Evolutionary conservation across 352 stramenopile genomes (phyloP).

Genomic region (Phytophthora constricta): DNA sequence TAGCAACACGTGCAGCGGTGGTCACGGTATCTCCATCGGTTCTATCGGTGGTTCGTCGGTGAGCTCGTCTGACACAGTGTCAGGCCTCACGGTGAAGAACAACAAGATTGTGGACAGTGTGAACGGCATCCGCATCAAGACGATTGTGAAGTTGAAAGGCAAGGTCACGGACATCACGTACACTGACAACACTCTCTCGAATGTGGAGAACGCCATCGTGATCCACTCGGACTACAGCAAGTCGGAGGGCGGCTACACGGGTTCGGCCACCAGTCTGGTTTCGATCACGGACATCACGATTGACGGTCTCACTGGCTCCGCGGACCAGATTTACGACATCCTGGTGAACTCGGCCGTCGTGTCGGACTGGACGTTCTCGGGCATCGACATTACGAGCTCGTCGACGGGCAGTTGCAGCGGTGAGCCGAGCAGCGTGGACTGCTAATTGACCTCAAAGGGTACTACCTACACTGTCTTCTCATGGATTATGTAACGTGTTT

Average conservation of each 20-base stretch:
- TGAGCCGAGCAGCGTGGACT: slow-evolving; percentile 16
- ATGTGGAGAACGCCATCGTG: neutral
- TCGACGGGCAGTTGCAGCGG: slow-evolving; percentile 25
- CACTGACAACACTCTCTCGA: slow-evolving; percentile 11
- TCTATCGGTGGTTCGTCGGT: slow-evolving; percentile 13
- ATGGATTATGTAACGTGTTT: too few species aligned
- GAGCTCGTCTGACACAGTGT: slow-evolving; percentile 6
- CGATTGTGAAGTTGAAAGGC: slow-evolving; percentile 7
- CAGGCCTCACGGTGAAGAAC: slow-evolving; percentile 15
- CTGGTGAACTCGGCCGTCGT: slow-evolving; percentile 30
- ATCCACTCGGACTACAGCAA: slow-evolving; percentile 22
- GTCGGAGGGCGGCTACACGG: slow-evolving; percentile 5
- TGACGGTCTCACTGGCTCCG: slow-evolving; percentile 19
- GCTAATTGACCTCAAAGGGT: slow-evolving; percentile 16
- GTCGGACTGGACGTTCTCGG: slow-evolving; percentile 35
- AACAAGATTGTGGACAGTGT: slow-evolving; percentile 26
- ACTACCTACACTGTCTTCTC: too few species aligned
- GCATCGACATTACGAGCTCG: slow-evolving; percentile 16
- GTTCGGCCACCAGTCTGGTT: slow-evolving; percentile 11
- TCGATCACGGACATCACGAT: slow-evolving; percentile 15
- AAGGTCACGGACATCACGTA: slow-evolving; percentile 16
- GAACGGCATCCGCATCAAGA: slow-evolving; percentile 12
- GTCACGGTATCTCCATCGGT: slow-evolving; percentile 16
- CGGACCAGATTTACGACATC: slow-evolving; percentile 37
- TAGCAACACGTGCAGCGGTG: slow-evolving; percentile 3